These are phyloP conservation scores for Morella rubra DNA, from an alignment of 306 rosid species.

Conservation along the genomic window DNA sequence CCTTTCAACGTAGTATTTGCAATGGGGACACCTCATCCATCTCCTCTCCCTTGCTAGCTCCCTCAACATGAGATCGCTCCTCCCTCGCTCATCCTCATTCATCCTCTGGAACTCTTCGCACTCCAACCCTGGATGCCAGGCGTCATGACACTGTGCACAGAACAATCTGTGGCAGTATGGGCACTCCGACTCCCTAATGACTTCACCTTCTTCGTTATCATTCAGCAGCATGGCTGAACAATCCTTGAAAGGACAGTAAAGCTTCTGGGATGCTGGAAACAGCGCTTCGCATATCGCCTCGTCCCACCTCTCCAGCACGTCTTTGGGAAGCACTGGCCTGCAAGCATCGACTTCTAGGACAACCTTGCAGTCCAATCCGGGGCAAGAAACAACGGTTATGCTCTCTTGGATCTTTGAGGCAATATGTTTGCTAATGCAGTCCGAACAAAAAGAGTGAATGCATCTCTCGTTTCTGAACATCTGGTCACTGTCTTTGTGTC, in stretches of 20 bases:
- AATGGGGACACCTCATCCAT: constrained; percentile 62
- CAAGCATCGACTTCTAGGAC: constrained; percentile 42
- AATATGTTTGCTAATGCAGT: constrained; percentile 51
- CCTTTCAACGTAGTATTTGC: constrained; percentile 51
- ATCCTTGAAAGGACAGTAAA: constrained; percentile 58
- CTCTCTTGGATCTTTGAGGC: constrained; percentile 47
- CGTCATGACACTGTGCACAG: constrained; percentile 55
- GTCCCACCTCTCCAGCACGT: constrained; percentile 47
- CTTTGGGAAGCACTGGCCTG: constrained; percentile 37
- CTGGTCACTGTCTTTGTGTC: constrained; percentile 25
- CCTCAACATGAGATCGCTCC: constrained; percentile 43
- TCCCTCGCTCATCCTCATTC: constrained; percentile 38
- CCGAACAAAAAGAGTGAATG: constrained; percentile 49
- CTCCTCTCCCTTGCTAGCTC: constrained; percentile 37
- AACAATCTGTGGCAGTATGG: not conserved
- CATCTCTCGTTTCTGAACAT: constrained; percentile 41
- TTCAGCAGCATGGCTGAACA: constrained; percentile 26
- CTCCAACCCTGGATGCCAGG: constrained; percentile 54
- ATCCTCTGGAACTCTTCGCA: constrained; percentile 48
- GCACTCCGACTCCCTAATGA: constrained; percentile 1
- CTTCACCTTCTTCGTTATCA: constrained; percentile 7
- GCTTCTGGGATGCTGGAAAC: constrained; percentile 21
- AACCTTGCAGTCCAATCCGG: constrained; percentile 41
- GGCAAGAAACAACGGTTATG: constrained; percentile 44
- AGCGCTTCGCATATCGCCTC: constrained; percentile 39